These are phyloP conservation scores for Dioszegia hungarica DNA, from an alignment of 768 basidiomycete species.

Conservation along the genomic window DNA sequence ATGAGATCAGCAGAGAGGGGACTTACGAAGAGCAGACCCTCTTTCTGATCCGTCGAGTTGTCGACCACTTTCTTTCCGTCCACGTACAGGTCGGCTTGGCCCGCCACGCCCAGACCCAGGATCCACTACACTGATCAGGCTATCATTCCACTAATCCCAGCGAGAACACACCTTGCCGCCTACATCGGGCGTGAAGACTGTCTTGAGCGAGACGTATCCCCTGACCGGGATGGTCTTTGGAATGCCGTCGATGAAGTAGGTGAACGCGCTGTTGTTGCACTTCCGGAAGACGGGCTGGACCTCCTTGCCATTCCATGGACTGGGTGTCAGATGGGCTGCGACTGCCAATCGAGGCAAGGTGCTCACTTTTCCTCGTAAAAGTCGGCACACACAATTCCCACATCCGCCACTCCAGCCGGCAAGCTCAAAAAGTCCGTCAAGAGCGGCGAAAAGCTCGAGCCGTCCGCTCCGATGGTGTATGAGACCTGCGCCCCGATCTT, in stretches of 20 bases:
- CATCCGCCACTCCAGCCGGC: neutral
- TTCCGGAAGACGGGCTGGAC: slow-evolving; percentile 12
- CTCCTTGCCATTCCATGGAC: slow-evolving; percentile 5
- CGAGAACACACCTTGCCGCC: slow-evolving; percentile 20
- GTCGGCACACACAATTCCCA: slow-evolving; percentile 12
- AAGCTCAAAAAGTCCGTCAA: slow-evolving; percentile 16
- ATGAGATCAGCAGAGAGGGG: neutral
- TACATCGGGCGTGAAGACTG: slow-evolving; percentile 31
- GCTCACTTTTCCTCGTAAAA: slow-evolving; percentile 32
- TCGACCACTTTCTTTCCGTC: slow-evolving; percentile 36
- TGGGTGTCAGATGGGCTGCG: neutral
- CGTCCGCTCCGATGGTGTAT: slow-evolving; percentile 53
- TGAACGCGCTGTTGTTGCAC: slow-evolving; percentile 10
- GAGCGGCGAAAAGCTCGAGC: slow-evolving; percentile 52
- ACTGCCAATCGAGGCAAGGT: neutral
- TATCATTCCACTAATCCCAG: neutral
- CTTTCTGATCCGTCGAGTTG: slow-evolving; percentile 33
- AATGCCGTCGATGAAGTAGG: slow-evolving; percentile 27
- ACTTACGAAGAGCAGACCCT: slow-evolving; percentile 24
- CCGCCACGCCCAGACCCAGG: slow-evolving; percentile 26
- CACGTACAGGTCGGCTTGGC: slow-evolving; percentile 31
- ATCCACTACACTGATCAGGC: slow-evolving; percentile 17
- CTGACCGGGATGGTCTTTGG: slow-evolving; percentile 30
- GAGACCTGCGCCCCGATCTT: slow-evolving; percentile 43
- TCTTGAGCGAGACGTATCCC: slow-evolving; percentile 32